Base-by-base conservation (phyloP, 1,284 basidiomycete species). In the Termitomyces sp. region DNA sequence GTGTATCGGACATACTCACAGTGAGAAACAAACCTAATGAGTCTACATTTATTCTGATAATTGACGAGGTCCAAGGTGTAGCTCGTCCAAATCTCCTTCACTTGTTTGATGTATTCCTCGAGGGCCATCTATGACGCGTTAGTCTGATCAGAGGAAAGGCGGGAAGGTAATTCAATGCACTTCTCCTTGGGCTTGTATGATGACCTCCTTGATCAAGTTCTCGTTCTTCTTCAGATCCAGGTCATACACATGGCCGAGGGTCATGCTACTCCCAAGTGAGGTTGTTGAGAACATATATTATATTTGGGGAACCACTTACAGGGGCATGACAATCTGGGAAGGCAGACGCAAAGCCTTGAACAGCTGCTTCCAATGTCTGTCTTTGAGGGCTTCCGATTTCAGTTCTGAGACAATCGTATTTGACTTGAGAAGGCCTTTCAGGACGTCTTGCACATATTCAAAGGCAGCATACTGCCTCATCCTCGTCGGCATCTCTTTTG, bases 381-480 rank as follows among this genome's bases (percentile, higher is more conserved):
- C 96, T 67, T 97, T 93, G 63, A 99, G 74, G 1, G 96, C 96
- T 65, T 99, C 97, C 8, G 93, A 96, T 71, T 97, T 97, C 62
- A 99, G 78, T 69, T 99, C 97, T 18, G 85, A 84, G 30, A 99
- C 80, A 58, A 97, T 76, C 1, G 86, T 69, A 67, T 98, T 97
- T 48, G 91, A 87, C 74, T 97, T 98, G 62, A 97, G 79, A 33
- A 96, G 76, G 5, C 84, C 83, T 45, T 88, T 82, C 53, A 99
- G 77, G 16, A 88, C 80, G 46, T 99, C 96, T 65, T 98, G 96
- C 2, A 99, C 93, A 66, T 93, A 96, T 75, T 99, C 97, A 65
- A 98, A 99, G 0, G 97, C 97, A 8, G 94, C 92, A 67, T 99
- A 99, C 68, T 99, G 97, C 55, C 97, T 84, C 97, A 99, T 99